These are phyloP conservation scores for Ceriops zippeliana DNA, from an alignment of 345 rosid genomes.

Conservation along the genomic window DNA sequence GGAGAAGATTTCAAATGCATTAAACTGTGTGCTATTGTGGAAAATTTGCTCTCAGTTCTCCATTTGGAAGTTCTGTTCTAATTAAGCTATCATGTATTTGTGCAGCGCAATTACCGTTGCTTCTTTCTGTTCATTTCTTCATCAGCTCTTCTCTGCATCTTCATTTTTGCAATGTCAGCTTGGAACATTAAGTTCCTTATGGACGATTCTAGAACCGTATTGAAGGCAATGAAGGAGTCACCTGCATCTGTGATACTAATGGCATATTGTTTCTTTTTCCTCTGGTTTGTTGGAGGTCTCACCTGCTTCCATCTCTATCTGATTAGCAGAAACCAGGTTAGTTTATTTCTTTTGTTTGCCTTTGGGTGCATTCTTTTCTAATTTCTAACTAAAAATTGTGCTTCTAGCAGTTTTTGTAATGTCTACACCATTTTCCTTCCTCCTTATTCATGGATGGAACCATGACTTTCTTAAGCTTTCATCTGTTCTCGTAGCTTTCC, in stretches of 20 bases:
- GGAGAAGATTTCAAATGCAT: background rate
- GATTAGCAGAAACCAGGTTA: conserved; percentile 51
- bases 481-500: too few species aligned
- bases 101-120: conserved; percentile 59
- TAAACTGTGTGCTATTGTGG: background rate
- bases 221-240: conserved; percentile 51
- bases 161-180: conserved; percentile 46
- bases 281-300: conserved; percentile 60
- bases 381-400: too few species aligned
- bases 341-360: background rate
- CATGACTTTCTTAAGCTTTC: too few species aligned
- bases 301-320: conserved; percentile 55
- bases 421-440: too few species aligned
- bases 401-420: background rate
- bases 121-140: conserved; percentile 56
- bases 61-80: background rate
- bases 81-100: background rate
- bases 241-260: conserved; percentile 45
- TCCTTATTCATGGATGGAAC: too few species aligned
- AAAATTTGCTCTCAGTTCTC: background rate
- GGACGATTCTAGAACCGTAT: conserved; percentile 35
- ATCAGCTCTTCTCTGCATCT: conserved; percentile 49
- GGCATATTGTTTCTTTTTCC: conserved; percentile 49
- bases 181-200: conserved; percentile 40
- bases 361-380: too few species aligned